Conservation (phyloP, 805 yeast genomes). For the Hanseniaspora nectarophila region DNA sequence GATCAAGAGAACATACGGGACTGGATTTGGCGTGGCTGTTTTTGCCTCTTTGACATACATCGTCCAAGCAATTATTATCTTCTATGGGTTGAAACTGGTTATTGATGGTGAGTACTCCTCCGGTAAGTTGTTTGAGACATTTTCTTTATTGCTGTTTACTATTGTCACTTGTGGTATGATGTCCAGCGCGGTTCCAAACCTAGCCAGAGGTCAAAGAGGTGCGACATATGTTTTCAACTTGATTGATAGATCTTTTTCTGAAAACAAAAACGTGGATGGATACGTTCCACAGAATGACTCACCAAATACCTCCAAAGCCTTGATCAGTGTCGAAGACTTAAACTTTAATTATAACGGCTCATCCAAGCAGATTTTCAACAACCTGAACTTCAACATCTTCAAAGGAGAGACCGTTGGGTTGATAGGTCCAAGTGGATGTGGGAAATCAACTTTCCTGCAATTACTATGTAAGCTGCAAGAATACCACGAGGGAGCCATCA, state of each 20-base stretch:
- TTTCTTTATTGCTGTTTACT: slow-evolving; percentile 63
- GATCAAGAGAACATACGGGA: slow-evolving; percentile 38
- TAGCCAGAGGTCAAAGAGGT: slow-evolving; percentile 68
- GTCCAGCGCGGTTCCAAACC: slow-evolving; percentile 60
- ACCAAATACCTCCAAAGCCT: neutral
- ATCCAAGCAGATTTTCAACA: slow-evolving; percentile 30
- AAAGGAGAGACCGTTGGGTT: slow-evolving; percentile 49
- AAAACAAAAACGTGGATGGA: slow-evolving; percentile 3
- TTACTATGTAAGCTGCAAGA: slow-evolving; percentile 43
- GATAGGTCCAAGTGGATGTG: slow-evolving; percentile 81
- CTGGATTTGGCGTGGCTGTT: slow-evolving; percentile 58
- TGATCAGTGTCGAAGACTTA: slow-evolving; percentile 34
- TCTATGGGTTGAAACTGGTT: slow-evolving; percentile 68
- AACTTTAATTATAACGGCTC: slow-evolving; percentile 37
- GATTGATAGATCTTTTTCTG: slow-evolving; percentile 13
- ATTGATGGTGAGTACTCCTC: slow-evolving; percentile 44
- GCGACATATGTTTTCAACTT: slow-evolving; percentile 38
- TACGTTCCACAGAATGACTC: neutral
- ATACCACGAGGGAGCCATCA: slow-evolving; percentile 29
- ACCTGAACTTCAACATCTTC: slow-evolving; percentile 34
- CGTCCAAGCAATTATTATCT: slow-evolving; percentile 63
- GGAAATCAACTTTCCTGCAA: slow-evolving; percentile 67
- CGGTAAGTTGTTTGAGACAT: slow-evolving; percentile 52
- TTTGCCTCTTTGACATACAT: slow-evolving; percentile 42
- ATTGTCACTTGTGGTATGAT: slow-evolving; percentile 50